A percentile compares a stretch with the other conserved stretches of the same genome.
Conservation (phyloP, 495 filamentous ascomycete species). For the Hyphodiscus hymeniophilus region DNA sequence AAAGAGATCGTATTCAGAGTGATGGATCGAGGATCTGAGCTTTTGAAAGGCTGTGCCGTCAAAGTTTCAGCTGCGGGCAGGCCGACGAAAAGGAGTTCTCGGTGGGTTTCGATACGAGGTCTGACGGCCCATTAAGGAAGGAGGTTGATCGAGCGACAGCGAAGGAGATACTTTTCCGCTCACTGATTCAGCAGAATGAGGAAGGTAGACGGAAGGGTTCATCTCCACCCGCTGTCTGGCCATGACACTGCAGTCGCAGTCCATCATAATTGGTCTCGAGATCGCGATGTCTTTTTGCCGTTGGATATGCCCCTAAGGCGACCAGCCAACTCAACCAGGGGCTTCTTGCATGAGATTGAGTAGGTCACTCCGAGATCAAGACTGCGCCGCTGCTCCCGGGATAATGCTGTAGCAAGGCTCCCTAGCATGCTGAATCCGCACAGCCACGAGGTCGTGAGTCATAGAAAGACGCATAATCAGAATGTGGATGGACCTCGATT, state of each 20-base stretch:
- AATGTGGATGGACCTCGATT: conserved; percentile 1
- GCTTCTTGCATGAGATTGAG: not conserved
- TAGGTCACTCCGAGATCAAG: conserved; percentile 6
- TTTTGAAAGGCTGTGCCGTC: conserved; percentile 6
- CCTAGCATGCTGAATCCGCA: not conserved
- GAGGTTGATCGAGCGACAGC: not conserved
- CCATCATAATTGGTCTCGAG: conserved; percentile 5
- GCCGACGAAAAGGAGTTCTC: not conserved
- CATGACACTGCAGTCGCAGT: conserved; percentile 7
- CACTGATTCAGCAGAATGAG: conserved; percentile 4
- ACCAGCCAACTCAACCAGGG: conserved; percentile 4
- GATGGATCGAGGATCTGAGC: conserved; percentile 6
- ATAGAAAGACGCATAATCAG: conserved; percentile 5
- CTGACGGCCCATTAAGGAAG: not conserved
- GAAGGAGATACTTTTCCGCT: conserved; percentile 1
- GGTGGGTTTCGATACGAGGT: not conserved
- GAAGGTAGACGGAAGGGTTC: no score
- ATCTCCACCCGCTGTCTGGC: conserved; percentile 7
- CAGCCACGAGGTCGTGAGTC: conserved; percentile 2
- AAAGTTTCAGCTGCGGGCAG: conserved; percentile 2
- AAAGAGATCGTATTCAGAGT: conserved; percentile 5
- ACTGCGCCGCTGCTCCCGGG: conserved; percentile 6
- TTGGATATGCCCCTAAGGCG: conserved; percentile 6
- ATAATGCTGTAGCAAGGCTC: not conserved
- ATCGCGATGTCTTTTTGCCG: conserved; percentile 12